phyloP scores from a whole-genome alignment of 2,329 filamentous ascomycete genomes.

The Aureobasidium pullulans region DNA sequence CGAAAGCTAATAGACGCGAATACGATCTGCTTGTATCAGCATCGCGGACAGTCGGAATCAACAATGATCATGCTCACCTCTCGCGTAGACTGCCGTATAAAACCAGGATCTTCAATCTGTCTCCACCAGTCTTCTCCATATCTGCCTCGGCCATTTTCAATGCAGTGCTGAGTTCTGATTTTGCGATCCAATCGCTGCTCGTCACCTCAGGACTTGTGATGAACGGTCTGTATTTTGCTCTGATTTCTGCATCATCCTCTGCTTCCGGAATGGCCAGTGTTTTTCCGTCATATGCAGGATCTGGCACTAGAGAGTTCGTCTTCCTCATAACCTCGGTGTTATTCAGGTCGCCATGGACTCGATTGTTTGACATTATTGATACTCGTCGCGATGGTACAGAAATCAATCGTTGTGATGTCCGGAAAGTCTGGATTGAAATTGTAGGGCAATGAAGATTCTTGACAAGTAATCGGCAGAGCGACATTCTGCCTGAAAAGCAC shows the following conservation, averaged over 20 bases:
- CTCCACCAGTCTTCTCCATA: constrained; percentile 28
- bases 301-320: constrained; percentile 12
- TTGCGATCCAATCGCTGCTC: constrained; percentile 47
- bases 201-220: constrained; percentile 35
- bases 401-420: neutral
- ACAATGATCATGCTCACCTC: constrained; percentile 24
- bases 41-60: neutral
- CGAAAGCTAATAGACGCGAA: constrained; percentile 52
- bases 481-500: neutral
- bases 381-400: neutral
- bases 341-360: constrained; percentile 21
- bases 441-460: neutral
- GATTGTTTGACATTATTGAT: neutral
- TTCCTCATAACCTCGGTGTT: constrained; percentile 19
- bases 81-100: constrained; percentile 53
- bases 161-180: constrained; percentile 49
- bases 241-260: constrained; percentile 41
- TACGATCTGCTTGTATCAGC: constrained; percentile 43
- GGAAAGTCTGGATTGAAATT: neutral
- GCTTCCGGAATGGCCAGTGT: constrained; percentile 37
- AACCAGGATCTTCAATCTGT: constrained; percentile 50
- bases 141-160: constrained; percentile 46
- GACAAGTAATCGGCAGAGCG: neutral
- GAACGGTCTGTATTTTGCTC: constrained; percentile 51
- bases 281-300: constrained; percentile 15